Evolutionary conservation across 169 alveolate genomes (phyloP), one percentile per base, ranked within the genome.

Genomic region (Babesia sp.): DNA sequence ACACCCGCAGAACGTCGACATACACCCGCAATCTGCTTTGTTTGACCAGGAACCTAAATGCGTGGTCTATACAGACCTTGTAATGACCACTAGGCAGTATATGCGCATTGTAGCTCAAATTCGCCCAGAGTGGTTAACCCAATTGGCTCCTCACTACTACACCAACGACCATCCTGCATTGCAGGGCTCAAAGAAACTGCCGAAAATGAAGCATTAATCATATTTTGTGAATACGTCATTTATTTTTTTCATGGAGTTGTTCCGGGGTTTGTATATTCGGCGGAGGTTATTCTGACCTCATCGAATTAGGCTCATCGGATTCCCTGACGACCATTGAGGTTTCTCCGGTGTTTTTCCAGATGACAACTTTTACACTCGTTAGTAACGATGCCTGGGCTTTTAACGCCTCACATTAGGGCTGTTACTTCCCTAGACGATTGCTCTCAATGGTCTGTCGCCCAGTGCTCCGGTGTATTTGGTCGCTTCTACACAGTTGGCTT

Each of bases 101-200:
- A 96, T 97, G 98, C 90, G 99, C 60, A 90, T 95, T 75, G 93
- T 95, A 45, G 89, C 92, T 68, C 98, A 96, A 70, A 92, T 97
- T 5, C 74, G 93, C 48, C 96, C 97, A 48, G 97, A 97, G 57
- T 96, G 99, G 98, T 90, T 97, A 20, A 70, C 93, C 36, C 98
- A 96, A 81, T 92, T 96, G 37, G 99, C 99, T n/a, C 99, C 99
- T 41, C 98, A 96, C 90, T 96, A 94, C 68, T 97, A 95, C 86
- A 86, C 93, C 57, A 81, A 44, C 46, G 69, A 61, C 31, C 57
- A 74, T 22, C 71, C 85, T 3, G 48, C 53, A 8, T 42, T 74
- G 20, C 18, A 71, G 46, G 60, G 53, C 12, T 11, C 54, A 24
- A 63, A 51, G 41, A 74, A 74, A 31, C 22, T 63, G 58, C 79